A percentile compares a stretch with the other conserved stretches of the same genome.
Evolutionary conservation across 129 eudicot species (phyloP).

Genomic region (Calendula officinalis): DNA sequence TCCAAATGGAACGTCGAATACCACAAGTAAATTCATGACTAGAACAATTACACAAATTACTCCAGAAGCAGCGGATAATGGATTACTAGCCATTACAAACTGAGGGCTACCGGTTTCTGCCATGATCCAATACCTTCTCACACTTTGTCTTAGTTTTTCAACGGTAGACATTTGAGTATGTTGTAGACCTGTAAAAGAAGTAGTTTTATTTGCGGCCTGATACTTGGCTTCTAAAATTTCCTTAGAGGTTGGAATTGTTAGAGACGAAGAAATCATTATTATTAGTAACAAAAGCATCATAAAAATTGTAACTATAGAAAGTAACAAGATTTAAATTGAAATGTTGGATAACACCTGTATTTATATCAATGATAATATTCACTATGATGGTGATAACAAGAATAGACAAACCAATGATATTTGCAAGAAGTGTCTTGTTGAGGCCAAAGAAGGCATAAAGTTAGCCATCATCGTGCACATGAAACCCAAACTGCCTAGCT

Average conservation of each 20-base stretch:
- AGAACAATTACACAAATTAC: constrained; percentile 11
- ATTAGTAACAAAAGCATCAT: constrained; percentile 18
- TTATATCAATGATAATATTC: constrained; percentile 29
- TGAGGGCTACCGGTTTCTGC: constrained; percentile 20
- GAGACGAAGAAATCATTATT: constrained; percentile 22
- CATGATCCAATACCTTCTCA: constrained; percentile 17
- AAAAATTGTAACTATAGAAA: neutral
- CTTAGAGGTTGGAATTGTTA: constrained; percentile 26
- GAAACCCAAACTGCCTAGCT: constrained; percentile 25
- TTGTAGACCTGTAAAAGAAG: neutral
- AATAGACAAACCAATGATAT: constrained; percentile 35
- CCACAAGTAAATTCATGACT: neutral
- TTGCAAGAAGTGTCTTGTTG: constrained; percentile 24
- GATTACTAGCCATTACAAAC: constrained; percentile 13
- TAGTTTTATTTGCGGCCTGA: constrained; percentile 7
- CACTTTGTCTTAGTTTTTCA: constrained; percentile 12
- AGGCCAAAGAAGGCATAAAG: constrained; percentile 38
- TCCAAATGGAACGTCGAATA: neutral
- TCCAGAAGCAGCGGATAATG: constrained; percentile 14
- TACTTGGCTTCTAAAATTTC: constrained; percentile 28
- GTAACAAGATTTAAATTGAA: too few relatives aligned
- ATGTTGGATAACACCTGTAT: constrained; percentile 1
- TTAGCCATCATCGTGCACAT: constrained; percentile 36
- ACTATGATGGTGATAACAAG: constrained; percentile 32
- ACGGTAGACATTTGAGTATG: neutral